Conservation (phyloP, 331 rosid genomes). For the Cydonia oblonga region DNA sequence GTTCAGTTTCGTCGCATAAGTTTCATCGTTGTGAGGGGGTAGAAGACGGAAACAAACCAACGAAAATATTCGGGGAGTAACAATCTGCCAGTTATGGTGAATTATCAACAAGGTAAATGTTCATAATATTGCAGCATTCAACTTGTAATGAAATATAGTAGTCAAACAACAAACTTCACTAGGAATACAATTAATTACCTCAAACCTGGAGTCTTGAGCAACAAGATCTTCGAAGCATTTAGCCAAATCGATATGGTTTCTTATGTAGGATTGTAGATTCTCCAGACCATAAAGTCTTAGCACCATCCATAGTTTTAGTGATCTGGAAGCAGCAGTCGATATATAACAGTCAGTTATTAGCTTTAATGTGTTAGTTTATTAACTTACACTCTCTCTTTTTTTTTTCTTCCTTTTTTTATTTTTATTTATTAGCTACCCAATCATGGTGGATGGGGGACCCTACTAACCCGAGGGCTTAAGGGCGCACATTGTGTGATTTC, state of each 20-base stretch:
- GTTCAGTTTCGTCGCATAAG: constrained; percentile 42
- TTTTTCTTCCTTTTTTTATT: too few species aligned
- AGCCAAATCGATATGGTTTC: constrained; percentile 73
- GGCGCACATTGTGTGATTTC: too few species aligned
- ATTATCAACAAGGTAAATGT: background rate
- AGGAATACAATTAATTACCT: constrained; percentile 31
- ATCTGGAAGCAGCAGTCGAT: constrained; percentile 28
- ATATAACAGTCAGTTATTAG: too few species aligned
- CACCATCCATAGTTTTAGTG: constrained; percentile 90
- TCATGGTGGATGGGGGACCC: too few species aligned
- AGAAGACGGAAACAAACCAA: constrained; percentile 74
- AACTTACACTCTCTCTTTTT: too few species aligned
- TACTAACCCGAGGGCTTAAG: too few species aligned
- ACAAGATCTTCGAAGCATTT: constrained; percentile 55
- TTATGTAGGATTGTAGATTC: constrained; percentile 49
- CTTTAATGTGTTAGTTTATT: background rate
- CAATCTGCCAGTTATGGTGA: constrained; percentile 31
- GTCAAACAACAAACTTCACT: background rate
- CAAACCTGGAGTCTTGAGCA: constrained; percentile 61
- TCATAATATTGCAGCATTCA: background rate
- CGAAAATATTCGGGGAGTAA: constrained; percentile 54
- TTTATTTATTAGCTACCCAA: too few species aligned
- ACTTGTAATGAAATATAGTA: background rate
- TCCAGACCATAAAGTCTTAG: constrained; percentile 78
- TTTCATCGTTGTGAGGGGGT: constrained; percentile 37